Percentiles rank a stretch among this genome's conserved stretches.
These are phyloP conservation scores for Hymenotorrendiella dingleyae DNA, from an alignment of 2,329 filamentous ascomycete species.

Conservation along the genomic window DNA sequence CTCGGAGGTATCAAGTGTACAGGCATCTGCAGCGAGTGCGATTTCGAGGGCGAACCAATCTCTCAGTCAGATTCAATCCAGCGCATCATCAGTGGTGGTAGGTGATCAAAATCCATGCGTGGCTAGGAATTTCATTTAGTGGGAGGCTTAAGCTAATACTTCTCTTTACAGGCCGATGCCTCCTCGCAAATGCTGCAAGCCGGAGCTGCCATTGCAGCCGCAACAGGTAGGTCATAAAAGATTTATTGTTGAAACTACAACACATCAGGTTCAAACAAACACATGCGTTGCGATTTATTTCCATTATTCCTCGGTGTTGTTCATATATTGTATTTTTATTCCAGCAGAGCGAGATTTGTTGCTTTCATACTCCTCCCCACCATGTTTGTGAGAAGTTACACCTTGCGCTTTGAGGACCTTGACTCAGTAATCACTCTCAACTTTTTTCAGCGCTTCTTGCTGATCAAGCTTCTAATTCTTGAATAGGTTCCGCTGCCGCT, in stretches of 20 bases:
- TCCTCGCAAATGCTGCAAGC: conserved; percentile 23
- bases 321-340: not conserved
- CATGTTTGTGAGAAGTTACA: too few relatives aligned
- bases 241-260: too few relatives aligned
- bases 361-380: too few relatives aligned
- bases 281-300: too few relatives aligned
- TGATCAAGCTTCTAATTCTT: conserved; percentile 6
- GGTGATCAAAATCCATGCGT: too few relatives aligned
- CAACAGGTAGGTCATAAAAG: conserved; percentile 25
- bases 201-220: conserved; percentile 25
- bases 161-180: conserved; percentile 15
- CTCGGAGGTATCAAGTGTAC: conserved; percentile 17
- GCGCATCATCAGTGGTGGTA: conserved; percentile 21
- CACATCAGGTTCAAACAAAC: too few relatives aligned
- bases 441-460: too few relatives aligned
- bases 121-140: too few relatives aligned
- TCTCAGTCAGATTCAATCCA: conserved; percentile 17
- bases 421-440: too few relatives aligned
- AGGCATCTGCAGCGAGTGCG: conserved; percentile 20
- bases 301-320: not conserved
- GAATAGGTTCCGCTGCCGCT: conserved; percentile 27
- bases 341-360: too few relatives aligned
- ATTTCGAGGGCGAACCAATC: conserved; percentile 19
- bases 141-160: too few relatives aligned
- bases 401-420: too few relatives aligned